phyloP scores from a whole-genome alignment of 208 protist genomes.

The Trypanosoma scelopori region DNA sequence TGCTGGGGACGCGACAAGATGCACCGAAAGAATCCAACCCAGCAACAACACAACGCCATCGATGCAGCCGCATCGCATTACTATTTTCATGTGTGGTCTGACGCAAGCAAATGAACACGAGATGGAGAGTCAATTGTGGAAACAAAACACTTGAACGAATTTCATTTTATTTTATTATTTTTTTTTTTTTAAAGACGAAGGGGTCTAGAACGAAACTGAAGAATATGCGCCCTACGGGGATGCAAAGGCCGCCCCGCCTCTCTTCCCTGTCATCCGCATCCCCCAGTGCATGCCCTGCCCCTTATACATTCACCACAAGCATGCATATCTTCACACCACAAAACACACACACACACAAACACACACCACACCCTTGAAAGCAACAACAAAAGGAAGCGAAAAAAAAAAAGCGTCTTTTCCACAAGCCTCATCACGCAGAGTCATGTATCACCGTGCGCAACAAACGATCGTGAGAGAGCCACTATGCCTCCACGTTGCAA shows the following conservation, averaged over 20 bases:
- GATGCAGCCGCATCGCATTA: background rate
- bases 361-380: no score
- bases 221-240: background rate
- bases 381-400: background rate
- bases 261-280: no score
- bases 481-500: background rate
- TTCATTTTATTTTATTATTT: no score
- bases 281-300: no score
- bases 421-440: background rate
- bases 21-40: background rate
- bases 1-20: background rate
- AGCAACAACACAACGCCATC: background rate
- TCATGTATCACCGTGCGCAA: background rate
- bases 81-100: background rate
- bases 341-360: no score
- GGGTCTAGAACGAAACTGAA: background rate
- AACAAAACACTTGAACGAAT: no score
- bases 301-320: no score
- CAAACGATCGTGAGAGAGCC: background rate
- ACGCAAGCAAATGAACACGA: slow-evolving; percentile 7
- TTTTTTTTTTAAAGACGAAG: no score
- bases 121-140: background rate
- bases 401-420: background rate
- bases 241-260: no score
- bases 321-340: no score